A percentile compares a stretch with the other conserved stretches of the same genome.
These are phyloP conservation scores for Chlorella sp. DNA, from an alignment of 139 green algal genomes.

Conservation along the genomic window DNA sequence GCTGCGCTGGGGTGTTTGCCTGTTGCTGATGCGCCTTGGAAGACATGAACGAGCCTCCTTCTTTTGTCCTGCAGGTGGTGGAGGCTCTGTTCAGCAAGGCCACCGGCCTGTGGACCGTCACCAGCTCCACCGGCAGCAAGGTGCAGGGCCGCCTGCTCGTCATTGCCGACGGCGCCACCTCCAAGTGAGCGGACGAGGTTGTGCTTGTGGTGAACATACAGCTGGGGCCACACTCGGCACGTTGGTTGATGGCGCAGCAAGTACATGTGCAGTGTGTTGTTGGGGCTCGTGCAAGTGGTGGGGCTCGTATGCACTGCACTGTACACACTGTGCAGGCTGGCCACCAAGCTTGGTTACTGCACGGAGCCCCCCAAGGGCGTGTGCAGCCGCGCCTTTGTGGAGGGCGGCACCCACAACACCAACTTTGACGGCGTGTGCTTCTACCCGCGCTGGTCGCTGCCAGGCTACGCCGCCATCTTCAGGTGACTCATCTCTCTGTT, in stretches of 20 bases:
- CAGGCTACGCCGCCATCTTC: constrained; percentile 42
- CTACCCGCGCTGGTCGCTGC: constrained; percentile 73
- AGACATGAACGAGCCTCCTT: too few relatives aligned
- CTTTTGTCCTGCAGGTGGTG: too few relatives aligned
- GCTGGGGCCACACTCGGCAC: too few relatives aligned
- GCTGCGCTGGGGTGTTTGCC: neutral
- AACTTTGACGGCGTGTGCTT: constrained; percentile 83
- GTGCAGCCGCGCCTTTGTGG: constrained; percentile 78
- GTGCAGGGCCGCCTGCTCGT: constrained; percentile 71
- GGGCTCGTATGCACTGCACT: too few relatives aligned
- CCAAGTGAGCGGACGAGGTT: constrained; percentile 22
- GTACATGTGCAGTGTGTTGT: too few relatives aligned
- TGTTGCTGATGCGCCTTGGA: neutral
- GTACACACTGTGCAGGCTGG: constrained; percentile 58
- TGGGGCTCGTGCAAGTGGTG: too few relatives aligned
- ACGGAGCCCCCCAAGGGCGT: constrained; percentile 72
- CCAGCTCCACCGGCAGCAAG: constrained; percentile 27
- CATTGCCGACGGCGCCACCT: constrained; percentile 83
- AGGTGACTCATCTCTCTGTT: constrained; percentile 4
- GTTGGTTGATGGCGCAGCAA: too few relatives aligned
- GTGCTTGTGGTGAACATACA: too few relatives aligned
- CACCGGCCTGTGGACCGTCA: constrained; percentile 78
- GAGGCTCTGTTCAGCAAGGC: constrained; percentile 63
- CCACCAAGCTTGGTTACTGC: constrained; percentile 87
- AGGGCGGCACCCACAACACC: constrained; percentile 83